These are phyloP conservation scores for Solanum corneliomulleri DNA, from an alignment of 257 asterid species.

Conservation along the genomic window DNA sequence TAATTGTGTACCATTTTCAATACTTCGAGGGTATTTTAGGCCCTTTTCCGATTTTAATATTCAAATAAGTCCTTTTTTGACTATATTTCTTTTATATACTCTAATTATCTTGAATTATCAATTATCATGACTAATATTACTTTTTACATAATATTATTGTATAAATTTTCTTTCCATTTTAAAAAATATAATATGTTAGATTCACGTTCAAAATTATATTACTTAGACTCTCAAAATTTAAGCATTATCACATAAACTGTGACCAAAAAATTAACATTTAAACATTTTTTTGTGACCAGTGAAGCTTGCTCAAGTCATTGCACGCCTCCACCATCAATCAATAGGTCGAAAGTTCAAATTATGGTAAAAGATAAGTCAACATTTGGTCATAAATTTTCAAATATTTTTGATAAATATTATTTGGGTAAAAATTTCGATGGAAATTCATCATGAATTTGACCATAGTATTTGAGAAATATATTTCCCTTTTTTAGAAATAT, in stretches of 20 bases:
- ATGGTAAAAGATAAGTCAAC: background rate
- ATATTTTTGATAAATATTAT: too few relatives aligned
- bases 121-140: background rate
- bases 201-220: background rate
- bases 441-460: rapidly evolving
- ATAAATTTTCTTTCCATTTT: background rate
- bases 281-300: background rate
- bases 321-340: background rate
- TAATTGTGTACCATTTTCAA: too few relatives aligned
- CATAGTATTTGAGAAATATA: too few relatives aligned
- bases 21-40: too few relatives aligned
- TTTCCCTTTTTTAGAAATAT: too few relatives aligned
- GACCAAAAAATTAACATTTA: background rate
- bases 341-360: background rate
- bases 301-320: background rate
- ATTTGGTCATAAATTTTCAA: too few relatives aligned
- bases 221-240: background rate
- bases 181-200: too few relatives aligned
- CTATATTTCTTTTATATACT: background rate
- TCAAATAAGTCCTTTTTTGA: too few relatives aligned
- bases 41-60: too few relatives aligned
- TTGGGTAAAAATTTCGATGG: too few relatives aligned
- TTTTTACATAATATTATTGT: background rate
- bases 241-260: background rate
- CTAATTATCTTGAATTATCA: background rate